phyloP scores from a whole-genome alignment of 164 flowering plant genomes.

The Magnolia officinalis region DNA sequence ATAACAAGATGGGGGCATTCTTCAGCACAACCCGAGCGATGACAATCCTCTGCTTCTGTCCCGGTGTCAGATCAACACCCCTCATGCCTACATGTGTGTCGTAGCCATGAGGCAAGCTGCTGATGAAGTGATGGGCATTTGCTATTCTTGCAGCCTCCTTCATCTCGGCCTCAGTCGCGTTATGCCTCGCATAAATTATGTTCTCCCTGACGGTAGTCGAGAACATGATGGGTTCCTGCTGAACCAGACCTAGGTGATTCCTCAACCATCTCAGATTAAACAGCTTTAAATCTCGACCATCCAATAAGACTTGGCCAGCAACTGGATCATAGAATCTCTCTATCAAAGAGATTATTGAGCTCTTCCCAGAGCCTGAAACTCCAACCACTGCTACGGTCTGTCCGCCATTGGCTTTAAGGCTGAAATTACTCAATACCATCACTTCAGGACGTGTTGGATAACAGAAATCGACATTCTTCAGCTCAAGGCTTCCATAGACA shows the following conservation, averaged over 20 bases:
- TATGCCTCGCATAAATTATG: constrained; percentile 95
- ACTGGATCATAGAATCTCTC: constrained; percentile 92
- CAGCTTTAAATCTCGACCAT: constrained; percentile 76
- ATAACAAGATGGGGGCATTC: constrained; percentile 86
- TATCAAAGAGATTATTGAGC: constrained; percentile 84
- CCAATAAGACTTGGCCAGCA: constrained; percentile 80
- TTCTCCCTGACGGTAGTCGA: constrained; percentile 92
- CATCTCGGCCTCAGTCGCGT: constrained; percentile 94
- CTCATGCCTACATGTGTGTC: constrained; percentile 98
- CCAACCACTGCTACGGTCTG: constrained; percentile 99
- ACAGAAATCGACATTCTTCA: constrained; percentile 84
- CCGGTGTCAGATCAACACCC: constrained; percentile 92
- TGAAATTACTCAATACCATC: constrained; percentile 82
- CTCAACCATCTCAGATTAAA: constrained; percentile 93
- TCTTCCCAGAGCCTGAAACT: constrained; percentile 96
- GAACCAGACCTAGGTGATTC: constrained; percentile 86
- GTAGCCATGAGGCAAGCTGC: constrained; percentile 94
- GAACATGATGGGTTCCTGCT: constrained; percentile 94
- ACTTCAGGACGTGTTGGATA: constrained; percentile 91
- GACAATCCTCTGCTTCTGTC: constrained; percentile 96
- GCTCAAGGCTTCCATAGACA: constrained; percentile 88
- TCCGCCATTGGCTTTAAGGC: constrained; percentile 86
- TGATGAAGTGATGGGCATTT: constrained; percentile 96
- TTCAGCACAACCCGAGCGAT: constrained; percentile 94
- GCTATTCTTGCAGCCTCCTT: constrained; percentile 99